Conservation (phyloP, 1,139 yeast genomes). For the Casaregolazyma lundiana region DNA sequence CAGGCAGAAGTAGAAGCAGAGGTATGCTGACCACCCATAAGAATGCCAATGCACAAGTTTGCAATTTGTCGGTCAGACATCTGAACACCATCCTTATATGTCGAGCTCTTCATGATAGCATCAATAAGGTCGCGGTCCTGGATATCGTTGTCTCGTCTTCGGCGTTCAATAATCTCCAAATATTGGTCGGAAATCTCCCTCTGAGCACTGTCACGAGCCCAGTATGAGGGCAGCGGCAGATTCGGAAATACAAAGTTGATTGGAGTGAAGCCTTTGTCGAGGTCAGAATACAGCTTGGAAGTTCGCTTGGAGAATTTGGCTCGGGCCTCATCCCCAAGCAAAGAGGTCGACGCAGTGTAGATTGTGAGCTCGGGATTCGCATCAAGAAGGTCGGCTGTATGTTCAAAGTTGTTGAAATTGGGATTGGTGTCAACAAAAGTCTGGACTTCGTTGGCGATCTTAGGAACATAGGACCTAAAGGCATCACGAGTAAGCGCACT, state of each 20-base stretch:
- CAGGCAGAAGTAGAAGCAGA: constrained; percentile 95
- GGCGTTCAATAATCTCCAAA: constrained; percentile 65
- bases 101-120: constrained; percentile 72
- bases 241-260: constrained; percentile 92
- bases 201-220: constrained; percentile 85
- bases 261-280: constrained; percentile 96
- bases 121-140: constrained; percentile 87
- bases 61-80: constrained; percentile 97
- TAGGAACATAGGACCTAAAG: constrained; percentile 81
- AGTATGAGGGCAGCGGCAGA: constrained; percentile 83
- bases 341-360: constrained; percentile 89
- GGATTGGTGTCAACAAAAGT: constrained; percentile 55
- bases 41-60: constrained; percentile 84
- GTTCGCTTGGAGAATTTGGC: constrained; percentile 74
- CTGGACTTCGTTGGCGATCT: constrained; percentile 71
- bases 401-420: constrained; percentile 41
- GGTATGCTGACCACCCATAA: constrained; percentile 99
- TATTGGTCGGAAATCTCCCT: constrained; percentile 73
- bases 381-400: constrained; percentile 66
- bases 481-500: constrained; percentile 82
- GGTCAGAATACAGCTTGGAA: constrained; percentile 81
- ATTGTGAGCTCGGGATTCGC: constrained; percentile 95
- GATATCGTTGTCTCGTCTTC: constrained; percentile 69
- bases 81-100: constrained; percentile 86
- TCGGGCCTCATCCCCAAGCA: constrained; percentile 90